These are phyloP conservation scores for Metarhizium brunneum DNA, from an alignment of 2,329 filamentous ascomycete genomes.

Conservation along the genomic window DNA sequence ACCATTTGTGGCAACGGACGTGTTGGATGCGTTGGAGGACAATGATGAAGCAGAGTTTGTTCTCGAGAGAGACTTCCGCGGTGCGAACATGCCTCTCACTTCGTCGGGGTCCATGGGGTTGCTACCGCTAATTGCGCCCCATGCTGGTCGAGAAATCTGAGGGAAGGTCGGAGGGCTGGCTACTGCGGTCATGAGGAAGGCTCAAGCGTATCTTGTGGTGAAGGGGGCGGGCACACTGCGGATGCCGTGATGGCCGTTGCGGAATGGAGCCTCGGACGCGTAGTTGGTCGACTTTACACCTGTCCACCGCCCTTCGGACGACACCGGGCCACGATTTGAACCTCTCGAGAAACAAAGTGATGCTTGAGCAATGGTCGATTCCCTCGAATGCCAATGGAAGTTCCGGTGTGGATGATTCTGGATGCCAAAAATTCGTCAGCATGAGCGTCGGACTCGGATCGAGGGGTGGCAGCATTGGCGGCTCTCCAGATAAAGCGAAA, in stretches of 20 bases:
- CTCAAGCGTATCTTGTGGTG: conserved; percentile 13
- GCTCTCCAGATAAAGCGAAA: neutral
- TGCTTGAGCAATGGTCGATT: neutral
- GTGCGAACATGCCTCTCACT: conserved; percentile 78
- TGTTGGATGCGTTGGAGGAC: conserved; percentile 53
- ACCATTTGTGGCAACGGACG: conserved; percentile 54
- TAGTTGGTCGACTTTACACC: conserved; percentile 10
- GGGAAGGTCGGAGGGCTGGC: conserved; percentile 55
- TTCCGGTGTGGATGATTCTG: neutral
- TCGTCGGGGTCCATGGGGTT: conserved; percentile 76
- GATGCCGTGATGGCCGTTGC: conserved; percentile 4
- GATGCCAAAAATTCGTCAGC: conserved; percentile 3
- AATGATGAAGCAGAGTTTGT: conserved; percentile 88
- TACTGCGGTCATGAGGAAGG: conserved; percentile 56
- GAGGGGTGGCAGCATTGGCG: neutral
- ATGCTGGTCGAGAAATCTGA: conserved; percentile 56
- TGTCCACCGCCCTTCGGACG: conserved; percentile 11
- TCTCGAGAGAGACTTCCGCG: conserved; percentile 77
- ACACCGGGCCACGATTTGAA: neutral
- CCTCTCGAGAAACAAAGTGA: neutral
- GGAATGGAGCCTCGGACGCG: conserved; percentile 3
- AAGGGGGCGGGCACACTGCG: conserved; percentile 9
- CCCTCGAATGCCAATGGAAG: neutral
- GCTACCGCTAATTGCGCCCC: conserved; percentile 49
- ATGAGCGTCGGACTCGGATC: neutral